A percentile compares a stretch with the other conserved stretches of the same genome.
Evolutionary conservation across 164 flowering plant species (phyloP).

Genomic region (Dillenia turbinata): DNA sequence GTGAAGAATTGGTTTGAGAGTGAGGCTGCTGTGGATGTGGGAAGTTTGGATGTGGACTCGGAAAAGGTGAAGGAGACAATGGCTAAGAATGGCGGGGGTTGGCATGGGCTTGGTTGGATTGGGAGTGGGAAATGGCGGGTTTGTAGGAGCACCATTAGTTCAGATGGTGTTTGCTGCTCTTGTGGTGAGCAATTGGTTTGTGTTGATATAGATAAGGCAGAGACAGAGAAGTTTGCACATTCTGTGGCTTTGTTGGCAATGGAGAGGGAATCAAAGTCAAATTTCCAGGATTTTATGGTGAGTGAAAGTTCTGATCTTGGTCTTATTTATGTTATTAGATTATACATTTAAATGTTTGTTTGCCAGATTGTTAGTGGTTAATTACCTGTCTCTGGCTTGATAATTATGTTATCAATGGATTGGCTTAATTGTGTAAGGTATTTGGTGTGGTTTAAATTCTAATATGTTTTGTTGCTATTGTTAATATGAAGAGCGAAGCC

Average conservation of each 20-base stretch:
- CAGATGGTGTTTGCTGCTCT: constrained; percentile 40
- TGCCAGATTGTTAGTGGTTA: background rate
- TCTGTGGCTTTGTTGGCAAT: constrained; percentile 68
- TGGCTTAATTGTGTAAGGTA: no score
- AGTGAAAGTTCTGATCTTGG: background rate
- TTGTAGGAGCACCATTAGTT: constrained; percentile 30
- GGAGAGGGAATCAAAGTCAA: constrained; percentile 61
- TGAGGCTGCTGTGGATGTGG: constrained; percentile 30
- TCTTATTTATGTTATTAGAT: no score
- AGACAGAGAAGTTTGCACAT: constrained; percentile 70
- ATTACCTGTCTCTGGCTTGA: background rate
- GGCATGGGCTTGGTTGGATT: constrained; percentile 92
- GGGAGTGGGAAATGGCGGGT: constrained; percentile 74
- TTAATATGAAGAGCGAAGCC: no score
- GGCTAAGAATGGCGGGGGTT: constrained; percentile 81
- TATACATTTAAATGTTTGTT: background rate
- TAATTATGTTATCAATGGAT: background rate
- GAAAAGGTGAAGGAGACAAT: constrained; percentile 36
- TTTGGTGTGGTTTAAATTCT: no score
- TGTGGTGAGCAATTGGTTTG: constrained; percentile 60
- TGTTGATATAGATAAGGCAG: constrained; percentile 65
- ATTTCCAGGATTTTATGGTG: constrained; percentile 72
- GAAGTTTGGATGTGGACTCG: constrained; percentile 26
- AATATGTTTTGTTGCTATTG: no score
- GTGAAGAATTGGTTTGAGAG: constrained; percentile 67